Conservation (phyloP, 345 rosid species). For the Syzygium grande region DNA sequence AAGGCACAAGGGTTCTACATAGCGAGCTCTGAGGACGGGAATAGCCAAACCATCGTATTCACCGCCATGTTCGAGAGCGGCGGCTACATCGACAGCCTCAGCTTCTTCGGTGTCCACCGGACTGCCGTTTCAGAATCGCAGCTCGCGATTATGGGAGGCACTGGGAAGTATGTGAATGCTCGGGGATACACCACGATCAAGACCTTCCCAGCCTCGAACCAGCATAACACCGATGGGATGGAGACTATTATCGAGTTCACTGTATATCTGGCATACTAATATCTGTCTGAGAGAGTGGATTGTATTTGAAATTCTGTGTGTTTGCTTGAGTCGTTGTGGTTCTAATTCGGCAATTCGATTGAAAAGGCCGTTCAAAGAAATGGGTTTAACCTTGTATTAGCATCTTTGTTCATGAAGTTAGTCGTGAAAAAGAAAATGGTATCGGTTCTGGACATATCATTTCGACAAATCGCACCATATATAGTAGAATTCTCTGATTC, state of each 20-base stretch:
- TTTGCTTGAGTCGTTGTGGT: background rate
- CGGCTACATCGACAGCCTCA: constrained; percentile 61
- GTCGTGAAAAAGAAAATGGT: background rate
- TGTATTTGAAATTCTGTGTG: background rate
- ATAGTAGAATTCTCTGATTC: background rate
- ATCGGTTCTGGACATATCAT: background rate
- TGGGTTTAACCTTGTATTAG: background rate
- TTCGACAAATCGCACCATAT: background rate
- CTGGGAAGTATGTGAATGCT: constrained; percentile 76
- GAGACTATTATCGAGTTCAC: constrained; percentile 62
- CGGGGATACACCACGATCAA: constrained; percentile 63
- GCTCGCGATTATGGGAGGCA: constrained; percentile 84
- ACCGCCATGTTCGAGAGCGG: constrained; percentile 71
- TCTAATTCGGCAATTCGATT: background rate
- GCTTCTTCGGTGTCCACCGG: constrained; percentile 73
- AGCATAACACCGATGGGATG: constrained; percentile 60
- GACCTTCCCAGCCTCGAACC: constrained; percentile 43
- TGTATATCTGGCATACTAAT: constrained; percentile 13
- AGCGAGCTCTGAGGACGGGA: constrained; percentile 78
- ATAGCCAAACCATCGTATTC: constrained; percentile 72
- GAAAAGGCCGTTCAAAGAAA: background rate
- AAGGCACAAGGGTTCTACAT: constrained; percentile 88
- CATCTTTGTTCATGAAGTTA: background rate
- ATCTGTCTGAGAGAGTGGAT: background rate
- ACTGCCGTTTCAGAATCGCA: constrained; percentile 75